Base-by-base conservation (phyloP, 306 rosid species). In the Prinsepia uniflora region DNA sequence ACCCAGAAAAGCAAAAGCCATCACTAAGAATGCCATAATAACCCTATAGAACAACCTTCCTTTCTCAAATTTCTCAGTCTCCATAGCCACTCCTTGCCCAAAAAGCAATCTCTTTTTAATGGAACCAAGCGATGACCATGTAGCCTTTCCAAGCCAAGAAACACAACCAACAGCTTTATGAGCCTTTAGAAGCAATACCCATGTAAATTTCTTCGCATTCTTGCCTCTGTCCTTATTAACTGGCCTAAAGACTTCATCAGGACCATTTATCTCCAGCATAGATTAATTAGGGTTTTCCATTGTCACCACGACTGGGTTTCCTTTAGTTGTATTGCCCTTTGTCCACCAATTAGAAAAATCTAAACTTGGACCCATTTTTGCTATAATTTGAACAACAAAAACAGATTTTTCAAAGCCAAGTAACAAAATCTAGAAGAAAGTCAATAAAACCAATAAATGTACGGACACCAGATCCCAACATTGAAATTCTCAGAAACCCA, bases 271-370 rank as follows among this genome's bases (percentile, higher is more conserved):
- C 73, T 86, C 77, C 10, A 86, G 75, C 8, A 86, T 75, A 17
- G 90, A 86, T 81, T 86, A 86, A 65, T 78, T 86, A 55, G 82
- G 86, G 52, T 83, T 86, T 67, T 83, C 86, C 84, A 86, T 86
- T 24, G 87, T 83, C 47, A 86, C 90, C 75, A 86, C 87, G 50
- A 86, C 88, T 34, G 84, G 84, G 70, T 79, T 79, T 0, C 87
- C 86, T 76, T 76, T 83, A 48, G 70, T 78, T 43, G 81, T 57
- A 70, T 24, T 65, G 6, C 73, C 74, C 81, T 78, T 82, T 15
- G 22, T 73, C 87, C 87, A 83, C 81, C 82, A 86, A 72, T 60
- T 81, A 13, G 75, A 78, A 74, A 78, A 75, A 76, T 81, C 69
- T 17, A 86, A 13, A 48, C 77, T 74, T 71, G 82, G 82, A 76